These are phyloP conservation scores for Lonicera japonica DNA, from an alignment of 129 eudicot genomes.

Conservation along the genomic window DNA sequence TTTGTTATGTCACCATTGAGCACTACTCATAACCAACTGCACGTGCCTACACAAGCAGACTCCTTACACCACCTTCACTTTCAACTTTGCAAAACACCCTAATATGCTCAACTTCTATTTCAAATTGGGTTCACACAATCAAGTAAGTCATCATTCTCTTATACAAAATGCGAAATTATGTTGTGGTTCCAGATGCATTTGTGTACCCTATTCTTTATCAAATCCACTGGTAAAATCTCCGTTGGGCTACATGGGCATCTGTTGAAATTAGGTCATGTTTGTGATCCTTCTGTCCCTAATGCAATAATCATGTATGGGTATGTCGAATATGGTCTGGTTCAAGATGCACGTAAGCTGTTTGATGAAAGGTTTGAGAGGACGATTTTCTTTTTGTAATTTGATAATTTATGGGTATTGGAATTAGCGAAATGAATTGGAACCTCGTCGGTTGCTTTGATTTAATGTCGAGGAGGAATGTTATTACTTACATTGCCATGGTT, in stretches of 20 bases:
- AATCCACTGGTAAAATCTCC: conserved; percentile 48
- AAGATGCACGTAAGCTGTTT: conserved; percentile 51
- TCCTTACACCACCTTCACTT: conserved; percentile 37
- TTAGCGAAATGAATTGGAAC: conserved; percentile 54
- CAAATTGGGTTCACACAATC: conserved; percentile 35
- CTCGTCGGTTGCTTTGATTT: conserved; percentile 46
- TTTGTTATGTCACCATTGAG: conserved; percentile 35
- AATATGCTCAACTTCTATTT: conserved; percentile 62
- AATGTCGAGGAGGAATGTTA: conserved; percentile 62
- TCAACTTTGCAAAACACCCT: conserved; percentile 39
- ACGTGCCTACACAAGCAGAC: conserved; percentile 65
- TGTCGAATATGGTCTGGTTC: conserved; percentile 51
- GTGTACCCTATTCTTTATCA: conserved; percentile 57
- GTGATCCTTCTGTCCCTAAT: conserved; percentile 49
- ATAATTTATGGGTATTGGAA: conserved; percentile 88
- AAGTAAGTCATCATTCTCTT: conserved; percentile 34
- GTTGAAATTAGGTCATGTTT: conserved; percentile 45
- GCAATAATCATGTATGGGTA: conserved; percentile 52
- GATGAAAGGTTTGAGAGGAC: conserved; percentile 71
- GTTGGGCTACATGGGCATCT: conserved; percentile 46
- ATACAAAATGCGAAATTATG: conserved; percentile 27
- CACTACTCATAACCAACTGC: conserved; percentile 52
- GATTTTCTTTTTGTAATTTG: conserved; percentile 63
- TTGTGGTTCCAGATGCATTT: conserved; percentile 45
- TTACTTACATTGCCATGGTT: conserved; percentile 84